Percentiles rank a stretch among this genome's conserved stretches.
Conservation (phyloP, 495 filamentous ascomycete genomes). For the Saxophila tyrrhenica region DNA sequence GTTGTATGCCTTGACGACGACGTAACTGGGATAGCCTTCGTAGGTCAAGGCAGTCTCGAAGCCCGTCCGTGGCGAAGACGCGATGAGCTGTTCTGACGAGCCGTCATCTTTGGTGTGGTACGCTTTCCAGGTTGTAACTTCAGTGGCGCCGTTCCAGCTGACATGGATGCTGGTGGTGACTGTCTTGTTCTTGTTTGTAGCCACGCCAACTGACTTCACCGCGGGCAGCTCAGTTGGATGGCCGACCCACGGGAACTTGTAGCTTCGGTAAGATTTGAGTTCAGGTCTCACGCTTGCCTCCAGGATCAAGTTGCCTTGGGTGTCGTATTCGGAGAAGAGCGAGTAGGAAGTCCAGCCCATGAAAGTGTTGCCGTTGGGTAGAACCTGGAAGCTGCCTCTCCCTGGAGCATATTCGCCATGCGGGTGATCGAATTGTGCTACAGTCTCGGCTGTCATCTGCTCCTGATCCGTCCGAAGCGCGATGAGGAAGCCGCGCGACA, state of each 20-base stretch:
- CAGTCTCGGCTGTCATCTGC: background rate
- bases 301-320: slow-evolving; percentile 1
- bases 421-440: slow-evolving; percentile 5
- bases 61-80: background rate
- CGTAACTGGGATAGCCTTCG: slow-evolving; percentile 1
- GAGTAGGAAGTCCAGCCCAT: slow-evolving; percentile 1
- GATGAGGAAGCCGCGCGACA: slow-evolving; percentile 10
- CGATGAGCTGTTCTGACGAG: background rate
- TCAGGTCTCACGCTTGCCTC: background rate
- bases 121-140: slow-evolving; percentile 9
- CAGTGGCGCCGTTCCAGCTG: slow-evolving; percentile 20
- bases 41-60: slow-evolving; percentile 6
- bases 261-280: slow-evolving; percentile 6
- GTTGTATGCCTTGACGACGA: background rate
- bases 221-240: slow-evolving; percentile 1
- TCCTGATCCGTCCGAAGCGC: background rate
- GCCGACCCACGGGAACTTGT: slow-evolving; percentile 9
- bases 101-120: background rate
- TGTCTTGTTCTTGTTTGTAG: background rate
- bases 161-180: slow-evolving; percentile 4
- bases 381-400: slow-evolving; percentile 2
- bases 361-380: slow-evolving; percentile 10
- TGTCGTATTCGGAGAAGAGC: background rate
- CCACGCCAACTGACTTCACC: background rate
- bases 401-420: background rate